Base-by-base conservation (phyloP, 2,329 filamentous ascomycete genomes). In the Chlorencoelia australis region DNA sequence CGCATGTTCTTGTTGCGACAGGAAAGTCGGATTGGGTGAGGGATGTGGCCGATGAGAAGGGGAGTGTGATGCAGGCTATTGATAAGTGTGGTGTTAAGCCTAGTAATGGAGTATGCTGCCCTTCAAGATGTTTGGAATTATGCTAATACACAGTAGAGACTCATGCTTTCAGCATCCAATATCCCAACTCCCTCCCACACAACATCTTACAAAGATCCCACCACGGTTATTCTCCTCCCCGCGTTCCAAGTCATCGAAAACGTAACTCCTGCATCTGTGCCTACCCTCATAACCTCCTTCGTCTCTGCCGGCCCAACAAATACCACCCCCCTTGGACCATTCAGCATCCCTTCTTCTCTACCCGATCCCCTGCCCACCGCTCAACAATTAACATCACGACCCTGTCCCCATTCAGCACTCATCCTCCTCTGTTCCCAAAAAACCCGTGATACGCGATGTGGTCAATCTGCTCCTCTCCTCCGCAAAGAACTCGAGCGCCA, bases 21-120 rank as follows among this genome's bases (percentile, higher is more conserved):
- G 85, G 87, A 43, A 94, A 95, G 72, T 73, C 79, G 17, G 91
- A 98, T 61, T 98, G 91, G 91, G 82, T 89, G 54, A 66, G 84
- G 42, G 82, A 94, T 63, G 84, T 94, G 30, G 76, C 74, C 39
- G 83, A 96, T 55, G 91, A 96, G 66, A 79, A 83, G 60, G 82
- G 82, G 5, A 86, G 80, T 55, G 71, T 89, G 20, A 89, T 89
- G 83, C 68, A 86, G 63, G 83, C 82, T 2, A 71, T 88, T 49
- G 71, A 62, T 10, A 51, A 53, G 68, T 64, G 65, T 36, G 67
- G 68, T 1, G 63, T 67, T 8, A 69, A 68, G 55, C 79, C 79
- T 1, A 68, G 59, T 17, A 84, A 83, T 45, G 82, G 82, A 40
- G 82, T 86, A 62, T 57, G 73, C 47, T 30, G 15, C 10, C 9